Evolutionary conservation across 331 rosid genomes (phyloP).

Genomic region (Telfairia occidentalis): DNA sequence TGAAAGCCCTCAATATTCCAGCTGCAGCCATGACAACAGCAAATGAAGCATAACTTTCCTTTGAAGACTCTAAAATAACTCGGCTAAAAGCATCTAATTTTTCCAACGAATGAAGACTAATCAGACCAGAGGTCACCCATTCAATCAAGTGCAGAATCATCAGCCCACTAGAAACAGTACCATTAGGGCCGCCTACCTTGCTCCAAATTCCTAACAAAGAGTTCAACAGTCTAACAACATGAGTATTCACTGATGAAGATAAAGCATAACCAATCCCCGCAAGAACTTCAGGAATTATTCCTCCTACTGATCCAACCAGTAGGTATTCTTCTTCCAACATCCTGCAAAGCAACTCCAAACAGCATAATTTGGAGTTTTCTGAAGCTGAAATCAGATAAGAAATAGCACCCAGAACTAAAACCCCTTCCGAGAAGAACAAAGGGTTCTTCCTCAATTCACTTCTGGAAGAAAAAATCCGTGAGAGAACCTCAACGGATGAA

Average conservation of each 20-base stretch:
- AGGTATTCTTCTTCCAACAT: constrained; percentile 28
- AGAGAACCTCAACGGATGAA: constrained; percentile 32
- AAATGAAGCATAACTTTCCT: constrained; percentile 39
- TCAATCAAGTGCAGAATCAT: constrained; percentile 69
- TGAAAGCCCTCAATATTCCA: constrained; percentile 52
- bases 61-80: constrained; percentile 31
- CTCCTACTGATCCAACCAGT: constrained; percentile 26
- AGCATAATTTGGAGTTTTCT: constrained; percentile 31
- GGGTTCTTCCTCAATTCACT: constrained; percentile 27
- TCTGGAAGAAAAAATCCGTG: constrained; percentile 21
- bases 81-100: constrained; percentile 22
- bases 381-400: constrained; percentile 42
- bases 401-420: constrained; percentile 55
- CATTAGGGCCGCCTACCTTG: constrained; percentile 37
- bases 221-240: constrained; percentile 36
- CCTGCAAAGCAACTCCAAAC: constrained; percentile 40
- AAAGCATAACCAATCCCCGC: constrained; percentile 86
- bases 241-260: constrained; percentile 42
- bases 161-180: constrained; percentile 43
- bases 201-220: constrained; percentile 58
- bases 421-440: constrained; percentile 31
- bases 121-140: constrained; percentile 54
- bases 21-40: constrained; percentile 67
- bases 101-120: constrained; percentile 32
- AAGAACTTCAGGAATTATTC: constrained; percentile 46